A percentile compares a stretch with the other conserved stretches of the same genome.
These are phyloP conservation scores for Ceratocystis diversiconidia DNA, from an alignment of 2,329 filamentous ascomycete genomes.

Conservation along the genomic window DNA sequence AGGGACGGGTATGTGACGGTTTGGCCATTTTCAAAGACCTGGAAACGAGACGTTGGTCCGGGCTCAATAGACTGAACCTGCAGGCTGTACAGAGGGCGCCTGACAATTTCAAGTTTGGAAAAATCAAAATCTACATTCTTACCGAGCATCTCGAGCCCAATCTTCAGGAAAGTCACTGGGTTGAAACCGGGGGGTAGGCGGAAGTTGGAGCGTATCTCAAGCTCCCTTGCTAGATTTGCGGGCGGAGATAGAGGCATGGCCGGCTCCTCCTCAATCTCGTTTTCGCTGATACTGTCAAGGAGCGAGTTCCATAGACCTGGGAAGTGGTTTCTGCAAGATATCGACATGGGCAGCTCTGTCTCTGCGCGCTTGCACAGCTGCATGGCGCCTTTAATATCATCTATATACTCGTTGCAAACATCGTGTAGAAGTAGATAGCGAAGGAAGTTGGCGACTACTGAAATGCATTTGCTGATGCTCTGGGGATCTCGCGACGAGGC, in stretches of 20 bases:
- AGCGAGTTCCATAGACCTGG: constrained; percentile 67
- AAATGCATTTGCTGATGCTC: constrained; percentile 19
- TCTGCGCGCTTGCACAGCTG: constrained; percentile 51
- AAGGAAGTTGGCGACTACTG: constrained; percentile 70
- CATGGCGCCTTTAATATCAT: constrained; percentile 52
- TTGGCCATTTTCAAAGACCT: neutral
- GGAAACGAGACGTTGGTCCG: neutral
- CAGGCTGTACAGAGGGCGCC: neutral
- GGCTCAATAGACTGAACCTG: constrained; percentile 6
- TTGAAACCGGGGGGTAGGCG: neutral
- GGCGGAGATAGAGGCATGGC: neutral
- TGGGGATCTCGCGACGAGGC: neutral
- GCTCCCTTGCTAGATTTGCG: neutral
- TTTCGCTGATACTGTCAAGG: constrained; percentile 36
- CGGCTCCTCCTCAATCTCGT: neutral
- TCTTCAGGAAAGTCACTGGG: neutral
- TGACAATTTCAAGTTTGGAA: neutral
- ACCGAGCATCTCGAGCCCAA: constrained; percentile 1
- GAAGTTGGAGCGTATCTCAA: neutral
- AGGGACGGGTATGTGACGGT: constrained; percentile 6
- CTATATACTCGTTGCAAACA: constrained; percentile 67
- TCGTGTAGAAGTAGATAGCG: constrained; percentile 74
- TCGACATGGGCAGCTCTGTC: constrained; percentile 49
- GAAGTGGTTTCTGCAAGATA: constrained; percentile 37
- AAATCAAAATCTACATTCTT: neutral